Evolutionary conservation across 371 early-diverging fungal species (phyloP), one percentile per base, ranked within the genome.

Genomic region (Conidiobolus incongruus): DNA sequence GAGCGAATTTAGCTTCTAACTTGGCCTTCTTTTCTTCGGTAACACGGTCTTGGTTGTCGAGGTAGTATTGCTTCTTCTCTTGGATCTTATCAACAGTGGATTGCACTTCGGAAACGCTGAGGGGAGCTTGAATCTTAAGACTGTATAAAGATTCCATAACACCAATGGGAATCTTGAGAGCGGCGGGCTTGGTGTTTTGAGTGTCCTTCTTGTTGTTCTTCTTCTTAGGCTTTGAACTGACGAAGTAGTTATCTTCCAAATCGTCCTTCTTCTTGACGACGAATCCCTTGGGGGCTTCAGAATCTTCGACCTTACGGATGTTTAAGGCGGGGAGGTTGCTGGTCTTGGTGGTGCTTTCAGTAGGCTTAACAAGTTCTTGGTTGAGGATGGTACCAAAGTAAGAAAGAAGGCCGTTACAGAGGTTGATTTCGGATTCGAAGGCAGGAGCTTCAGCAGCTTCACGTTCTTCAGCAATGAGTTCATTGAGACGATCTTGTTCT

Each of bases 371-470:
- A 6, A 51, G 29, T 17, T 47, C 20, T 17, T 35, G 17, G 15
- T 37, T 47, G 12, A 56, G 20, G 40, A 56, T 58, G 40, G 55
- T 51, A 52, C 65, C 58, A 49, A 91, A 67, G 54, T 77, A 81
- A 35, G 61, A 55, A 52, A 85, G 64, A 31, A 90, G 63, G 44
- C 69, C 70, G 45, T 78, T 77, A 62, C 87, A 87, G 33, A 64
- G 64, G 50, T 61, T 56, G 49, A 94, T 87, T 56, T 94, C 94
- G 47, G 65, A 66, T 44, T 69, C 63, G 60, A 74, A 91, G 7
- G 94, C 92, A 28, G 90, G 90, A 41, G 82, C 58, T 44, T 84
- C 78, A 22, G 91, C 92, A 39, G 72, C 58, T 52, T 90, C 91
- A 21, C 73, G 70, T 58, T 82, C 84, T 46, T 68, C 59, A 12